phyloP scores from a whole-genome alignment of 257 asterid genomes.

The Fraxinus anomala region DNA sequence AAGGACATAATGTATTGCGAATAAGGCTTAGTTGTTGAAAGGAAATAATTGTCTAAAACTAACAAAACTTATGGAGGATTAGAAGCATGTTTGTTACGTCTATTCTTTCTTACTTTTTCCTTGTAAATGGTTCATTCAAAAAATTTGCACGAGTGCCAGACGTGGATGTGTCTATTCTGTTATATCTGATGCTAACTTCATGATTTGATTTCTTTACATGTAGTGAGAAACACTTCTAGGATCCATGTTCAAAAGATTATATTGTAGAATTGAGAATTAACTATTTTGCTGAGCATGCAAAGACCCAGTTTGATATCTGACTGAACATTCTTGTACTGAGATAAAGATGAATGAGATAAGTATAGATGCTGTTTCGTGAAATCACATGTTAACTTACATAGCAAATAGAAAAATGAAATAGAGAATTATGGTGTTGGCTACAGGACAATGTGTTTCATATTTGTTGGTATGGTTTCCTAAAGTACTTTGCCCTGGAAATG shows the following conservation, averaged over 20 bases:
- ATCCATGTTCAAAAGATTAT: slow-evolving; percentile 7
- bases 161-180: not conserved
- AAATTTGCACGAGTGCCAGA: not conserved
- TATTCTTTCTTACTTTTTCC: slow-evolving; percentile 4
- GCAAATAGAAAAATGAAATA: not conserved
- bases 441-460: not conserved
- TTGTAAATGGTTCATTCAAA: slow-evolving; percentile 9
- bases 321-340: not conserved
- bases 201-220: not conserved
- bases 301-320: not conserved
- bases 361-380: not conserved
- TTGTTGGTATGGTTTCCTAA: not conserved
- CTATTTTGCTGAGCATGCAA: not conserved
- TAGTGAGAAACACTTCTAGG: not conserved
- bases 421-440: not conserved
- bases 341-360: not conserved
- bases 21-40: not conserved
- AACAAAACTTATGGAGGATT: slow-evolving; percentile 1
- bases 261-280: not conserved
- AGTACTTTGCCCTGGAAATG: not conserved
- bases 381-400: not conserved
- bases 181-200: slow-evolving; percentile 4
- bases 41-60: slow-evolving; percentile 17
- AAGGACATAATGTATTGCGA: not conserved
- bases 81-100: slow-evolving; percentile 6